Base-by-base conservation (phyloP, 768 basidiomycete species). In the Rhodotorula kratochvilovae region DNA sequence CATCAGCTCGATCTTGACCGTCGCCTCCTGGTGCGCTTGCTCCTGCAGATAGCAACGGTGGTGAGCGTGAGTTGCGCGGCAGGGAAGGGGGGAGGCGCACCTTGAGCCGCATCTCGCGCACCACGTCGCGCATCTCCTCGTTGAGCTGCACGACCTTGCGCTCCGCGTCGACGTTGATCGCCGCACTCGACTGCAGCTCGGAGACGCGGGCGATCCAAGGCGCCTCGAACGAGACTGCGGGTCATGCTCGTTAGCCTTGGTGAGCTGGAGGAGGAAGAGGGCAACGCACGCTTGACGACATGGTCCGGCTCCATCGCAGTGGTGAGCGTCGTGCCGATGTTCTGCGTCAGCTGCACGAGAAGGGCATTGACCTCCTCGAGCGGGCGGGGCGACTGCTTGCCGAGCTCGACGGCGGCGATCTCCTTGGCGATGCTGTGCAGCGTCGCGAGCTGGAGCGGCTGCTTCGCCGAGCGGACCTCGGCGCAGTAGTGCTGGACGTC, bases 1-100 rank as follows among this genome's bases (percentile, higher is more conserved):
- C 87, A 98, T 90, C 23, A 94, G 84, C 79, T 97, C 92, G 67
- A 97, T 92, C 84, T 94, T 97, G 66, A 97, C 93, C 5, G 83
- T 83, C 10, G 88, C 84, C 78, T 98, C 96, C 80, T 97, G 92
- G 46, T 92, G 87, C 35, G 81, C 85, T 83, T 96, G 92, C 72
- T 98, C 96, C 81, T 91, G 88, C n/a, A 48, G 21, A 23, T 21
- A 3, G 31, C 19, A 2, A 51, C 21, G 42, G 33, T 15, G 6
- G 54, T 55, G 13, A 17, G 31, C 36, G 29, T 27, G 27, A 4
- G 33, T 7, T 33, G 33, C 39, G n/a, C 27, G 23, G 7, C n/a
- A 56, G 33, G 25, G 16, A 21, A 53, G 35, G 16, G 59, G 0
- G 51, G 10, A 12, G 27, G 33, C 81, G 65, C 55, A 82, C 83